Evolutionary conservation across 139 green algal genomes (phyloP), one percentile per base, ranked within the genome.

Genomic region (Mychonastes homosphaera): DNA sequence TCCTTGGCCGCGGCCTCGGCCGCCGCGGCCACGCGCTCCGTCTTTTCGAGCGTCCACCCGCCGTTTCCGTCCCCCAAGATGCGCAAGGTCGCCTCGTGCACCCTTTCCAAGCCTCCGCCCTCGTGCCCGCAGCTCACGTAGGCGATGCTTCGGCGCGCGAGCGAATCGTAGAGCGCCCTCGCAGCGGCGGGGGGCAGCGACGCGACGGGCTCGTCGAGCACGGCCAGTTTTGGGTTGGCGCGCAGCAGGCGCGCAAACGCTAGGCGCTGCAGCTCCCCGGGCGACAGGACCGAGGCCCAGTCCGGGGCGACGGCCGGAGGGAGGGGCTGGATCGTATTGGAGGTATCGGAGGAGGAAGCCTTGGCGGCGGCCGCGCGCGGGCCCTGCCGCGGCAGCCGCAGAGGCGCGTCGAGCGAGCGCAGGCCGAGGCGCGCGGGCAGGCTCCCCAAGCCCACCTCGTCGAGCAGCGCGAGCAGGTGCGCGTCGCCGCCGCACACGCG

Each of bases 211-310:
- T 85, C 78, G 54, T 85, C 78, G 9, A 85, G 58, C 10, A 85
- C 38, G 6, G 64, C 78, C 29, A 85, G 23, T 13, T 41, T 28
- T 6, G 78, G 77, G 28, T 36, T 46, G 29, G 62, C 60, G 27
- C 55, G 53, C 35, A 87, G 53, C 8, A 87, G 39, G 4, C 79
- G 40, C 6, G 75, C 74, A 23, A 87, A 44, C 6, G 63, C 50
- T 18, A 88, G 30, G 19, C 80, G 71, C 62, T 87, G 80, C 52
- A 81, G 48, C 70, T 87, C 75, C 2, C 80, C 80, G 12, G 71
- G 66, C 0, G 80, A 87, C 23, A 87, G 49, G 33, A 56, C 50
- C 13, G 51, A 61, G 18, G 36, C 62, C 70, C 63, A 70, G 28
- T 53, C 29, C 1, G 45, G 53, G 9, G 45, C 53, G 16, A 62